phyloP scores from a whole-genome alignment of 2,329 filamentous ascomycete species.

The Sclerotinia borealis region DNA sequence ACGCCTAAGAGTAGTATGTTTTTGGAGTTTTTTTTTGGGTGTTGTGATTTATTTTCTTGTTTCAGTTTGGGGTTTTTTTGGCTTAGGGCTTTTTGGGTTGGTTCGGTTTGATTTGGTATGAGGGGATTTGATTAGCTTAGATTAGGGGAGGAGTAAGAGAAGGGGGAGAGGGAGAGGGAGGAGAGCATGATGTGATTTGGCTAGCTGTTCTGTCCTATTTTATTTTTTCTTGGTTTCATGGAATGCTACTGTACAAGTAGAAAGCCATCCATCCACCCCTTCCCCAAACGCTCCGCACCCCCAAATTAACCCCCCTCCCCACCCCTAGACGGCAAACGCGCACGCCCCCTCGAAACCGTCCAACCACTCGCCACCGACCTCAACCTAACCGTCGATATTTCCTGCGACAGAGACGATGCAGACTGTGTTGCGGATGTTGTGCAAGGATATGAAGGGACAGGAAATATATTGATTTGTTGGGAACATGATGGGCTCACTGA shows the following conservation, averaged over 20 bases:
- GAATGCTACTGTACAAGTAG: no score
- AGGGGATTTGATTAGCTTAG: no score
- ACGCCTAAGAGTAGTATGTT: constrained; percentile 41
- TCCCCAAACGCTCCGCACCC: no score
- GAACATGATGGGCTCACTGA: constrained; percentile 48
- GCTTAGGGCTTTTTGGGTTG: no score
- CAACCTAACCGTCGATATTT: constrained; percentile 47
- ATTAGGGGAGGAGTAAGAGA: not conserved
- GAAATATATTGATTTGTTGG: constrained; percentile 58
- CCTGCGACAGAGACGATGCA: constrained; percentile 50
- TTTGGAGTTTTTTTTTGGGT: no score
- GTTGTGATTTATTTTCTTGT: no score
- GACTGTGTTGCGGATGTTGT: constrained; percentile 48
- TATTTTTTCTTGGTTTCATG: no score
- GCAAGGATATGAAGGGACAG: constrained; percentile 40
- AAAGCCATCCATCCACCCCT: no score
- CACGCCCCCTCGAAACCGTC: constrained; percentile 52
- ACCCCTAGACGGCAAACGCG: constrained; percentile 44
- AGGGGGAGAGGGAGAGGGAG: not conserved
- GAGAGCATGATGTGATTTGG: no score
- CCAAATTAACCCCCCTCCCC: no score
- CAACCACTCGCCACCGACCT: constrained; percentile 49
- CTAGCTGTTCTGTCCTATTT: no score
- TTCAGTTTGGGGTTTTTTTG: no score
- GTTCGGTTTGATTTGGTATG: not conserved